A percentile compares a stretch with the other conserved stretches of the same genome.
Evolutionary conservation across 805 yeast genomes (phyloP).

Genomic region (Starmera amethionina): DNA sequence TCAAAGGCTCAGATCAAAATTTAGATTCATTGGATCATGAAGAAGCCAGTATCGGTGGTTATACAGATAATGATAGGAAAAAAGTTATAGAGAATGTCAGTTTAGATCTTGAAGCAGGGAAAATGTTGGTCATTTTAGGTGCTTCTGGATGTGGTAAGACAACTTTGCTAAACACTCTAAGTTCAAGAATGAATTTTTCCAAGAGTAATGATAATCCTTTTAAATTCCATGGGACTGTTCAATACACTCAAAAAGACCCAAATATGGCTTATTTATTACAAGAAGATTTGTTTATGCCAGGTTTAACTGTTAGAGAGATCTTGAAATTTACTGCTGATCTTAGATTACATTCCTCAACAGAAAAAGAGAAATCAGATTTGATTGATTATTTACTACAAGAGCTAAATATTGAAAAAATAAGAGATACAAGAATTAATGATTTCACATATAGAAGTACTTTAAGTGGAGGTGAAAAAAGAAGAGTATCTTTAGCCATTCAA

Average conservation of each 20-base stretch:
- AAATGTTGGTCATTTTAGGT: constrained; percentile 73
- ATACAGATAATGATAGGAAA: neutral
- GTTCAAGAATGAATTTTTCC: constrained; percentile 32
- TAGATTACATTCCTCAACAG: constrained; percentile 41
- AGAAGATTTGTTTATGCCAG: constrained; percentile 63
- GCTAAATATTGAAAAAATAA: constrained; percentile 56
- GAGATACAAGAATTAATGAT: constrained; percentile 49
- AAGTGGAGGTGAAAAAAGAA: constrained; percentile 79
- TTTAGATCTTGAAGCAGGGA: constrained; percentile 48
- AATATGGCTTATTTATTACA: constrained; percentile 57
- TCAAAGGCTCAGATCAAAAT: neutral
- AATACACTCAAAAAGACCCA: constrained; percentile 19
- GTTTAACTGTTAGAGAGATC: constrained; percentile 65
- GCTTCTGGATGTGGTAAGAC: constrained; percentile 88
- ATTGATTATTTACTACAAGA: constrained; percentile 54
- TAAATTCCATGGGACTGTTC: constrained; percentile 31
- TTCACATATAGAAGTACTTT: constrained; percentile 40
- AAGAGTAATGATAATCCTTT: constrained; percentile 28
- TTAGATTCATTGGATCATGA: neutral
- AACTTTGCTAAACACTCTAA: constrained; percentile 58
- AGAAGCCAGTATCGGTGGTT: neutral
- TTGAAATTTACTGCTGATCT: constrained; percentile 62
- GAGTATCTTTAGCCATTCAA: constrained; percentile 73
- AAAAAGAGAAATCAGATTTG: constrained; percentile 33
- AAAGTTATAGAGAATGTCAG: constrained; percentile 37